Evolutionary conservation across 345 rosid genomes (phyloP).

Genomic region (Dimocarpus longan): DNA sequence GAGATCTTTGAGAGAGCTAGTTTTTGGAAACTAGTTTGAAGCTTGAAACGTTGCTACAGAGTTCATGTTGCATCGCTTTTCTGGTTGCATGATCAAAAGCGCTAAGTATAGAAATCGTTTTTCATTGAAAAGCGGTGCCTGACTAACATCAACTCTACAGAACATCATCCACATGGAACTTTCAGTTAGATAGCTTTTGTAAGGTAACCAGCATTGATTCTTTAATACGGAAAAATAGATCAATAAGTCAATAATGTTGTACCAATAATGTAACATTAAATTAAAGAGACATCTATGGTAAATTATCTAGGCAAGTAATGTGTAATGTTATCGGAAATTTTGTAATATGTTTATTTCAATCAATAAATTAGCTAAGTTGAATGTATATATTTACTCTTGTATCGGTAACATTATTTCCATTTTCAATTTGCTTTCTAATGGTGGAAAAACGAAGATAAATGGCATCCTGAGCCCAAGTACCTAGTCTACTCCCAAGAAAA

Average conservation of each 20-base stretch:
- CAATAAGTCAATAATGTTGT: too few species aligned
- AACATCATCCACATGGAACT: neutral
- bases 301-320: too few species aligned
- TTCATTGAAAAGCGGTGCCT: neutral
- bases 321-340: too few species aligned
- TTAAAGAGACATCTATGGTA: neutral
- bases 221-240: neutral
- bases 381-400: neutral
- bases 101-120: neutral
- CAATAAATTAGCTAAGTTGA: neutral
- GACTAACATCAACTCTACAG: neutral
- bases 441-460: neutral
- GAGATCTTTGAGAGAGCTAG: slow-evolving; percentile 64
- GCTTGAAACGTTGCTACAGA: slow-evolving; percentile 1
- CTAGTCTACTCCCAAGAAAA: too few species aligned
- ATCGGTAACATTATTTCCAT: neutral
- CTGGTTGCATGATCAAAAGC: neutral
- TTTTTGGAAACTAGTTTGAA: slow-evolving; percentile 48
- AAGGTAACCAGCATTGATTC: neutral
- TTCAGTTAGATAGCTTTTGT: slow-evolving; percentile 2
- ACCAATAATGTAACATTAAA: neutral
- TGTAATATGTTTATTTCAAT: too few species aligned
- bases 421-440: neutral
- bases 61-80: slow-evolving; percentile 9
- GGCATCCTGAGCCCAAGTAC: too few species aligned